These are phyloP conservation scores for Calonectria ilicicola DNA, from an alignment of 2,329 filamentous ascomycete species.

Conservation along the genomic window DNA sequence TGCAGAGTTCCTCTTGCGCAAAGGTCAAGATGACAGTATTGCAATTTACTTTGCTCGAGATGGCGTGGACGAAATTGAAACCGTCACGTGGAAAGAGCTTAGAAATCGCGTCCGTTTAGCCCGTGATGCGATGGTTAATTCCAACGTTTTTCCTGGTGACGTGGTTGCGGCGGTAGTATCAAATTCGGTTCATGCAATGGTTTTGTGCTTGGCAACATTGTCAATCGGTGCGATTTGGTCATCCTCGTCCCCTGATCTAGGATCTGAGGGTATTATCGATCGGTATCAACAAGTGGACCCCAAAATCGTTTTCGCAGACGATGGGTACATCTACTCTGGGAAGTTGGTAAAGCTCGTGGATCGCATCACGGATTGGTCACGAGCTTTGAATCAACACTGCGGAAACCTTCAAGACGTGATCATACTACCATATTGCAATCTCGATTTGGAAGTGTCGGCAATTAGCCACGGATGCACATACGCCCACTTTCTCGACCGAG, in stretches of 20 bases:
- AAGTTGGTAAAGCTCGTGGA: not conserved
- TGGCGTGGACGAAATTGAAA: not conserved
- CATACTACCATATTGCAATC: not conserved
- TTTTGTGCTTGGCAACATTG: slow-evolving; percentile 1
- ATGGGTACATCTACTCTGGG: slow-evolving; percentile 16
- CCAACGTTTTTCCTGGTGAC: slow-evolving; percentile 2
- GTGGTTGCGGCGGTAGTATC: slow-evolving; percentile 19
- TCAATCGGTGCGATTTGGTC: slow-evolving; percentile 22
- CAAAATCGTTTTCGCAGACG: slow-evolving; percentile 21
- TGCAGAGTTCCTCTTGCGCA: slow-evolving; percentile 9
- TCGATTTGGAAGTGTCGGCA: not conserved
- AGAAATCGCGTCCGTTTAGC: not conserved
- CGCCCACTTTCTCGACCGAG: not conserved
- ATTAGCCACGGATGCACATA: not conserved
- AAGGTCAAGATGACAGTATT: not conserved
- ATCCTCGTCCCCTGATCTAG: slow-evolving; percentile 17
- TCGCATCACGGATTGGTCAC: slow-evolving; percentile 14
- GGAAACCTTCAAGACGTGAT: not conserved
- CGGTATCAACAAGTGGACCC: slow-evolving; percentile 20
- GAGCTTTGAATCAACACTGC: too few relatives aligned
- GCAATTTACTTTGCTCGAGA: slow-evolving; percentile 20
- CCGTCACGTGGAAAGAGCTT: slow-evolving; percentile 8
- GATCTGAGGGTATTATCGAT: slow-evolving; percentile 10
- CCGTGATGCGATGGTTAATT: slow-evolving; percentile 2
- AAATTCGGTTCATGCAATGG: slow-evolving; percentile 25